A percentile compares a stretch with the other conserved stretches of the same genome.
Conservation (phyloP, 345 rosid species). For the Melaleuca alternifolia region DNA sequence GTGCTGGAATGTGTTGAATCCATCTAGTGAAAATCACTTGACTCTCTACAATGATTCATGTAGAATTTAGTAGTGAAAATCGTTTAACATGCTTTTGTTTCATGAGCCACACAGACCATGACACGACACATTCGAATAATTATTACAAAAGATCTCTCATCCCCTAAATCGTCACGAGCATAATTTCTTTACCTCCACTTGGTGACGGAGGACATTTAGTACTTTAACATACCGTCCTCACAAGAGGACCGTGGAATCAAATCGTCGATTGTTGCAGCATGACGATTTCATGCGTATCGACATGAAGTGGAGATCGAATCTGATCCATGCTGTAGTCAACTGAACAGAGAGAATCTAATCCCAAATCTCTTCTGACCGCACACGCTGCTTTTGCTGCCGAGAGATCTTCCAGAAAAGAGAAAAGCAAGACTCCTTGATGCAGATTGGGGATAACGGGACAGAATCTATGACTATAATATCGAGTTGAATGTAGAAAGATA, state of each 20-base stretch:
- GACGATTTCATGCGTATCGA: neutral
- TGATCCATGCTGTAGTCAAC: neutral
- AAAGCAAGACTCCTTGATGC: neutral
- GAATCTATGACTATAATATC: neutral
- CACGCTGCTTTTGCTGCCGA: neutral
- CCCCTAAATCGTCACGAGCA: neutral
- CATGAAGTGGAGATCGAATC: neutral
- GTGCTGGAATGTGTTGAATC: neutral
- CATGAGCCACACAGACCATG: neutral
- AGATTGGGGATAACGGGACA: neutral
- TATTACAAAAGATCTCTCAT: neutral
- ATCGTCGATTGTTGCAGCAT: neutral
- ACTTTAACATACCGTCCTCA: neutral
- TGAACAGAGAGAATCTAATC: neutral
- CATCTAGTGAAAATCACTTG: neutral
- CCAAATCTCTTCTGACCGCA: neutral
- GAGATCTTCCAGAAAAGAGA: neutral
- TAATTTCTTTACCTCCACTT: neutral
- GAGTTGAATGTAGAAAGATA: neutral
- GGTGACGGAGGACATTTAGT: neutral
- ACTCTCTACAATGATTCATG: neutral
- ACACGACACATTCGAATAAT: neutral
- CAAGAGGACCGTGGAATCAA: neutral
- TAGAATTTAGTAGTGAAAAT: neutral
- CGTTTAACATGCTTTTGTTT: neutral